Conservation (phyloP, 1,284 basidiomycete genomes). For the Neolentinus lepideus region DNA sequence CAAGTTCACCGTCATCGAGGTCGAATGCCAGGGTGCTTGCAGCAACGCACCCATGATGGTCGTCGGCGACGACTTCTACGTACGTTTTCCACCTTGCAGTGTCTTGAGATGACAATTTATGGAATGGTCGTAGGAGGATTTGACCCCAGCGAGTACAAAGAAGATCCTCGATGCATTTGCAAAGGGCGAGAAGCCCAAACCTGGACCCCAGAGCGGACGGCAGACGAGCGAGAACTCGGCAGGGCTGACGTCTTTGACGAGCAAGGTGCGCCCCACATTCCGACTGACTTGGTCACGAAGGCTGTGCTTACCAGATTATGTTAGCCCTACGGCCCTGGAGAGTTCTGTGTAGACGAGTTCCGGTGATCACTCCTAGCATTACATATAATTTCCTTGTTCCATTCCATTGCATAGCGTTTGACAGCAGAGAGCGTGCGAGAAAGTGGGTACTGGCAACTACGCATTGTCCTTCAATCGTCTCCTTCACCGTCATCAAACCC, state of each 20-base stretch:
- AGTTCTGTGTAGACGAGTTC: constrained; percentile 86
- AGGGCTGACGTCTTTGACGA: constrained; percentile 77
- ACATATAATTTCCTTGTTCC: neutral
- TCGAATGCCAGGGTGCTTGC: constrained; percentile 98
- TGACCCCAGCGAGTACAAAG: constrained; percentile 88
- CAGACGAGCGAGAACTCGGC: constrained; percentile 88
- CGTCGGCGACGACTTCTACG: constrained; percentile 95
- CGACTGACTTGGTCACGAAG: constrained; percentile 9
- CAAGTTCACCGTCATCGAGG: constrained; percentile 96
- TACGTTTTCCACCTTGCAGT: constrained; percentile 28
- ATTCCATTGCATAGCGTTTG: neutral
- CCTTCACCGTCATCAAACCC: constrained; percentile 72
- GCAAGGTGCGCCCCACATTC: constrained; percentile 51
- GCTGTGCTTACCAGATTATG: constrained; percentile 1
- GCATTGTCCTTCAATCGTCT: constrained; percentile 46
- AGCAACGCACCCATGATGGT: constrained; percentile 99
- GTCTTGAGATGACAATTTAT: constrained; percentile 3
- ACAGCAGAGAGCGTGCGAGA: neutral
- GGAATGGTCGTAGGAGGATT: constrained; percentile 70
- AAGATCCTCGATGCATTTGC: constrained; percentile 83
- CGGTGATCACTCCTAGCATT: constrained; percentile 27
- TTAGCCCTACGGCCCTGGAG: constrained; percentile 92
- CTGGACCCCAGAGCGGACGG: constrained; percentile 87
- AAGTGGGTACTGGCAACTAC: neutral
- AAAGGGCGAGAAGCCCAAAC: constrained; percentile 82